Conservation (phyloP, 2,329 filamentous ascomycete genomes). For the Paracamarosporium sp. region DNA sequence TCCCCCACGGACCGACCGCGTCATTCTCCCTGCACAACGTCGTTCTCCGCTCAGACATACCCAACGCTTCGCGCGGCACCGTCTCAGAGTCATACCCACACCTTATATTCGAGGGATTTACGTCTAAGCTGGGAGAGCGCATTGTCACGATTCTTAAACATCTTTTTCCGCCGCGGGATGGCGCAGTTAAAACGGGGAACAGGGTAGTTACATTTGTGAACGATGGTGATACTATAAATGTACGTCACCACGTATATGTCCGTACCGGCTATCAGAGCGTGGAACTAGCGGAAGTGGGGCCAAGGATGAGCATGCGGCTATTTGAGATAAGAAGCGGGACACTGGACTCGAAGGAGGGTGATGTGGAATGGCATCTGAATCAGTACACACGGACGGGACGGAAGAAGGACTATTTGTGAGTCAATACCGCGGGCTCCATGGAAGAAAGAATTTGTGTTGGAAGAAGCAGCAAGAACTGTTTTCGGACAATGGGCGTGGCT, state of each 20-base stretch:
- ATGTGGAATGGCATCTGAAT: conserved; percentile 95
- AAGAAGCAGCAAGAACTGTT: not conserved
- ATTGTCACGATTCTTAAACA: conserved; percentile 93
- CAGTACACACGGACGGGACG: conserved; percentile 92
- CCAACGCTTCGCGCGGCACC: conserved; percentile 83
- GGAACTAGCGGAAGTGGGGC: conserved; percentile 57
- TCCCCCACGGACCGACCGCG: conserved; percentile 86
- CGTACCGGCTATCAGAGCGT: conserved; percentile 89
- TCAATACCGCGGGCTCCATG: too few species aligned
- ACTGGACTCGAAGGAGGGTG: conserved; percentile 91
- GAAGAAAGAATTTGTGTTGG: too few species aligned
- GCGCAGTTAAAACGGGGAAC: conserved; percentile 79
- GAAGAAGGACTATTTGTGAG: conserved; percentile 94
- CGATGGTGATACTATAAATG: conserved; percentile 85
- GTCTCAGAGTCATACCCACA: conserved; percentile 94
- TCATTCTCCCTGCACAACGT: conserved; percentile 94
- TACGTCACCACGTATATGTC: conserved; percentile 93
- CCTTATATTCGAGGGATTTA: conserved; percentile 94
- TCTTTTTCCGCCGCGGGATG: conserved; percentile 87
- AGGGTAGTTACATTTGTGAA: conserved; percentile 87
- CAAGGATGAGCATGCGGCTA: conserved; percentile 94
- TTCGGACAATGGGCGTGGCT: too few species aligned
- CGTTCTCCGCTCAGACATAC: conserved; percentile 89
- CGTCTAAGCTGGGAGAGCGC: conserved; percentile 77
- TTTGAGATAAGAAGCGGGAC: conserved; percentile 94